Base-by-base conservation (phyloP, 306 rosid genomes). In the Prunus armeniaca region DNA sequence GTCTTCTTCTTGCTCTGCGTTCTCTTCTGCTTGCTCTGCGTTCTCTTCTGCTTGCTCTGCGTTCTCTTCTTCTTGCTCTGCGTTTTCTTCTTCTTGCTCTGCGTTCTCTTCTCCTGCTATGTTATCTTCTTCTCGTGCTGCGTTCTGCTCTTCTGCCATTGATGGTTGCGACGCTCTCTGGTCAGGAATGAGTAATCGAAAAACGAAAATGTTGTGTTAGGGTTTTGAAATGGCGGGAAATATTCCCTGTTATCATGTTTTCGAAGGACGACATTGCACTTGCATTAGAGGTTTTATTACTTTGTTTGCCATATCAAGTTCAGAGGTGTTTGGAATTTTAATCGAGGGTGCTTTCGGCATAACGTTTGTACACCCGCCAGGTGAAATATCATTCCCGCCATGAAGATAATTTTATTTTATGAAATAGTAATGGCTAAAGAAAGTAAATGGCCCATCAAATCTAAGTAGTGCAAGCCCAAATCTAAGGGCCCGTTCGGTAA, bases 191-290 rank as follows among this genome's bases (percentile, higher is more conserved):
- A 9, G 3, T 15, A 7, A 43, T 7, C 2, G 17, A 24, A 46
- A 15, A 14, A 6, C 7, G 27, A 60, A 56, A 56, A 38, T 38
- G 52, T 7, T 3, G 51, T 2, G 6, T 25, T 80, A 71, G 83
- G 84, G 87, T 76, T 78, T 61, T 67, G 14, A 84, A 46, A 73
- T 64, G 89, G 90, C 88, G 94, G 88, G 87, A 86, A 76, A 73
- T 34, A 58, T 47, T 27, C 20, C 27, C 3, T 58, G n/a, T 54
- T 3, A 14, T 62, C 18, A 46, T 6, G 13, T 28, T 70, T 49
- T 0, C 6, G 6, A 3, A 50, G 46, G 64, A 51, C 76, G 62
- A 25, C 15, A 38, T 17, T 63, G 18, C 49, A 24, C 77, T 51
- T 51, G 12, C 0, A 5, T 3, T 6, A 4, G 3, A 19, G 64